phyloP scores from a whole-genome alignment of 2,329 filamentous ascomycete genomes.

The Paraconiothyrium brasiliense region DNA sequence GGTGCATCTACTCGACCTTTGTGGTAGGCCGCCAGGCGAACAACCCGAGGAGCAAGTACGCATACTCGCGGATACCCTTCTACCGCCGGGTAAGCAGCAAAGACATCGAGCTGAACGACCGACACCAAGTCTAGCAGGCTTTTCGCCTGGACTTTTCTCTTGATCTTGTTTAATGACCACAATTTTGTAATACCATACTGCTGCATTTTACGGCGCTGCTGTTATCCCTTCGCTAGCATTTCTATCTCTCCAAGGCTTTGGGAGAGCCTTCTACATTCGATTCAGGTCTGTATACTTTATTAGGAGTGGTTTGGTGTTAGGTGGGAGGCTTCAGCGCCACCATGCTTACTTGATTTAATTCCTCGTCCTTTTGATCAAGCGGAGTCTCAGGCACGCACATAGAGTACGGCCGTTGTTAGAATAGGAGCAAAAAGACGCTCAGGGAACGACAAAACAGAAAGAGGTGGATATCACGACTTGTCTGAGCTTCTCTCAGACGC shows the following conservation, averaged over 20 bases:
- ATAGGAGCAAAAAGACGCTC: neutral
- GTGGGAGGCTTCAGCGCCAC: neutral
- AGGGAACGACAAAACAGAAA: neutral
- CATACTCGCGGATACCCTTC: conserved; percentile 43
- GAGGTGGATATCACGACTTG: conserved; percentile 6
- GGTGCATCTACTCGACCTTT: conserved; percentile 63
- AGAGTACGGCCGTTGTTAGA: conserved; percentile 8
- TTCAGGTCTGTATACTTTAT: conserved; percentile 14
- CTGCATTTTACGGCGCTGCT: conserved; percentile 38
- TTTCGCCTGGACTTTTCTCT: conserved; percentile 10
- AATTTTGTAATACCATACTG: conserved; percentile 27
- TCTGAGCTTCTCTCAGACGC: conserved; percentile 5
- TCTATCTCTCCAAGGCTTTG: conserved; percentile 13
- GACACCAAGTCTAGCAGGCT: conserved; percentile 44
- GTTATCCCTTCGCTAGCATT: conserved; percentile 28
- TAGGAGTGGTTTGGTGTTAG: neutral
- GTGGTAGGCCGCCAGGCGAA: conserved; percentile 48
- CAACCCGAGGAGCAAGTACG: conserved; percentile 28
- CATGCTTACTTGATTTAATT: conserved; percentile 1
- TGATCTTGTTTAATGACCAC: conserved; percentile 35
- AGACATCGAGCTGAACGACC: conserved; percentile 46
- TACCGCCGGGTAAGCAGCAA: conserved; percentile 50
- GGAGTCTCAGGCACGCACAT: conserved; percentile 11
- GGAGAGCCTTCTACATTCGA: conserved; percentile 8
- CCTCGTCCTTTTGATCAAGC: neutral